A percentile compares a stretch with the other conserved stretches of the same genome.
phyloP scores from a whole-genome alignment of 768 basidiomycete species.

The Phylloporus sp. region DNA sequence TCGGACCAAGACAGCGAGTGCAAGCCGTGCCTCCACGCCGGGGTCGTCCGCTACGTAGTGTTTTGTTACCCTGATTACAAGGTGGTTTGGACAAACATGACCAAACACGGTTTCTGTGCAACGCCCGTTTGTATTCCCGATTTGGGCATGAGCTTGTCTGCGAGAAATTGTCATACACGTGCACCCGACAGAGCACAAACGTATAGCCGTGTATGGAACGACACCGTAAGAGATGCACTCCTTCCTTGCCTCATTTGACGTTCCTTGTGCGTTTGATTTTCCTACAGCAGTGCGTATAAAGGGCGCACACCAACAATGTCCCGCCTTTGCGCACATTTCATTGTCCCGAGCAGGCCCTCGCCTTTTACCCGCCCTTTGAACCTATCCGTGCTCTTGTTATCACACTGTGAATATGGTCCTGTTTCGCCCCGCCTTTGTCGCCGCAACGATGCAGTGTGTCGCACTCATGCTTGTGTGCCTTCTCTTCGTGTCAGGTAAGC shows the following conservation, averaged over 20 bases:
- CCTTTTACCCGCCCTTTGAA: background rate
- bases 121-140: constrained; percentile 27
- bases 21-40: background rate
- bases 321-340: background rate
- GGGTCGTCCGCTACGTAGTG: background rate
- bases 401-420: constrained; percentile 18
- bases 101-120: constrained; percentile 4
- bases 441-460: constrained; percentile 1
- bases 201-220: background rate
- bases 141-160: constrained; percentile 27
- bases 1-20: background rate
- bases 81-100: background rate
- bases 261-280: constrained; percentile 7
- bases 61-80: background rate
- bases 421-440: constrained; percentile 21
- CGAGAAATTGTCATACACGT: background rate
- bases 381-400: no score
- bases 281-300: constrained; percentile 8
- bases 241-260: constrained; percentile 15
- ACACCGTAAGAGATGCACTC: background rate
- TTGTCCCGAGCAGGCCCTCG: constrained; percentile 14
- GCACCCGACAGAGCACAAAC: constrained; percentile 12
- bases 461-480: constrained; percentile 6
- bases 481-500: background rate
- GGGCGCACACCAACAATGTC: background rate